These are phyloP conservation scores for Nadsonia commutata DNA, from an alignment of 1,139 yeast species.

Conservation along the genomic window DNA sequence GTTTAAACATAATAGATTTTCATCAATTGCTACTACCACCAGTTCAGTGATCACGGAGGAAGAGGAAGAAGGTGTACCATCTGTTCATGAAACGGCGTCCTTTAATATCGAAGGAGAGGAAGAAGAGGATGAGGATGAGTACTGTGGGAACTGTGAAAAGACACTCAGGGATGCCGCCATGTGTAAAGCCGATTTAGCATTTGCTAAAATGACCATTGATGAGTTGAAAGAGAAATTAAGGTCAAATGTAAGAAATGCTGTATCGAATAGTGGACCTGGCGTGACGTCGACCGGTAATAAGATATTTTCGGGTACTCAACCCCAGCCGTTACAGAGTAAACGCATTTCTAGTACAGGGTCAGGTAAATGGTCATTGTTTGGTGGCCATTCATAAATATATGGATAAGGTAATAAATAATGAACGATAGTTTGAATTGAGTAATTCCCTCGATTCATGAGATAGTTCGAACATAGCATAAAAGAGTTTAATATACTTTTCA, in stretches of 20 bases:
- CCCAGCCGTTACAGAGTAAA: not conserved
- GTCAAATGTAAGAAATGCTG: not conserved
- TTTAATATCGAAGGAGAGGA: not conserved
- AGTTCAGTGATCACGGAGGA: not conserved
- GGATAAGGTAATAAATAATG: too few relatives aligned
- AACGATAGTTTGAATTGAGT: too few relatives aligned
- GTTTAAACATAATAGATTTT: not conserved
- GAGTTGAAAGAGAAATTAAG: not conserved
- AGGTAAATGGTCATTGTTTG: too few relatives aligned
- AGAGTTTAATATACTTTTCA: too few relatives aligned
- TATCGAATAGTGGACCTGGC: not conserved
- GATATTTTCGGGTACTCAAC: not conserved
- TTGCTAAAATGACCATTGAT: not conserved
- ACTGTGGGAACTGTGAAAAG: not conserved
- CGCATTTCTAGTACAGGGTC: too few relatives aligned
- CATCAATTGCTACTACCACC: not conserved
- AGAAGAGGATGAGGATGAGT: not conserved
- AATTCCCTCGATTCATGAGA: too few relatives aligned
- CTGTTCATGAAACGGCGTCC: too few relatives aligned
- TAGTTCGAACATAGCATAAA: too few relatives aligned
- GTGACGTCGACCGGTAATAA: not conserved
- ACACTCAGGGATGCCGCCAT: not conserved
- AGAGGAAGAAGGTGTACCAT: not conserved
- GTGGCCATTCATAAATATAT: too few relatives aligned
- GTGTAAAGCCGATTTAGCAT: not conserved